These are phyloP conservation scores for Ophiocytium majus DNA, from an alignment of 352 stramenopile genomes.

Conservation along the genomic window DNA sequence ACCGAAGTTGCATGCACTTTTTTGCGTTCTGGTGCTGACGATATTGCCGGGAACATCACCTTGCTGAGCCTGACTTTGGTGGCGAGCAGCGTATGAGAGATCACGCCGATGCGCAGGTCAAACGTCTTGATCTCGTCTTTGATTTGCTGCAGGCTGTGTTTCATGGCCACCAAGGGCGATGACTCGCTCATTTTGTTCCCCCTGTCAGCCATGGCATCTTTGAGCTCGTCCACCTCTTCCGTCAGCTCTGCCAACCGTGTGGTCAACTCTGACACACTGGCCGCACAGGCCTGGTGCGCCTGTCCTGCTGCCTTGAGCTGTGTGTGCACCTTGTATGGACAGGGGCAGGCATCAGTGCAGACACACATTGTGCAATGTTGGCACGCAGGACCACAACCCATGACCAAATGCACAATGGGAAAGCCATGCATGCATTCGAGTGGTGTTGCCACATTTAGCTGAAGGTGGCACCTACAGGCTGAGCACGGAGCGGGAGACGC, in stretches of 20 bases:
- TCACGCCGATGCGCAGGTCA: conserved; percentile 61
- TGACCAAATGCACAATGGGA: too few species aligned
- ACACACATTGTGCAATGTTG: too few species aligned
- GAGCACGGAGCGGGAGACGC: too few species aligned
- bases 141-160: conserved; percentile 64
- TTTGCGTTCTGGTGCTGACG: too few species aligned
- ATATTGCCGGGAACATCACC: too few species aligned
- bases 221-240: conserved; percentile 65
- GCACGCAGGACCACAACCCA: too few species aligned
- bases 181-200: conserved; percentile 64
- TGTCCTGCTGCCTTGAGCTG: conserved; percentile 2
- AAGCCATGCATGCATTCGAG: too few species aligned
- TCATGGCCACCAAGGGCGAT: conserved; percentile 65
- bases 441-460: too few species aligned
- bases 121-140: conserved; percentile 63
- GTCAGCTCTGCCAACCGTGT: conserved; percentile 60
- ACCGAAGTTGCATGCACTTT: background rate
- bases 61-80: conserved; percentile 51
- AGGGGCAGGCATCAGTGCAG: too few species aligned
- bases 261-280: conserved; percentile 60
- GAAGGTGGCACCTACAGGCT: too few species aligned
- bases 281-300: conserved; percentile 27
- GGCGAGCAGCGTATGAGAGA: conserved; percentile 60
- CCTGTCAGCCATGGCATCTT: conserved; percentile 62
- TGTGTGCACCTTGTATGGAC: background rate